Percentiles rank a stretch among this genome's conserved stretches.
Evolutionary conservation across 2,329 filamentous ascomycete species (phyloP).

Genomic region (Aspergillus phoenicis): DNA sequence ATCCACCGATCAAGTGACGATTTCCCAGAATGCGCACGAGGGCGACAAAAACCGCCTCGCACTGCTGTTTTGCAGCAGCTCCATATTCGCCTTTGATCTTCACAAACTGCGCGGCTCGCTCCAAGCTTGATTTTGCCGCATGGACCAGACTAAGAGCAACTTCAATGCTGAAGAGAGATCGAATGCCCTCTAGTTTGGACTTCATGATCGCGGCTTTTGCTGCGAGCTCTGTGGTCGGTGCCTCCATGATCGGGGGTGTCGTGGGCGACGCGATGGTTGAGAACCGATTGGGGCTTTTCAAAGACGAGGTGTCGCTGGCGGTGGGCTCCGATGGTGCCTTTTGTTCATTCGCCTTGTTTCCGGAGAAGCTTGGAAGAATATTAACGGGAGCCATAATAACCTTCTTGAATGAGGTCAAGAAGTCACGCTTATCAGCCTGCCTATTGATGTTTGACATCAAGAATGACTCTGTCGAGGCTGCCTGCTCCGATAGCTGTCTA

Average conservation of each 20-base stretch:
- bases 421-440: conserved; percentile 94
- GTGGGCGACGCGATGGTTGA: conserved; percentile 41
- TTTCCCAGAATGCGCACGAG: conserved; percentile 82
- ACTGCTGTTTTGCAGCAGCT: conserved; percentile 83
- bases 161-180: conserved; percentile 93
- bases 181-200: conserved; percentile 89
- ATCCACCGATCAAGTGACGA: conserved; percentile 87
- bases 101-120: conserved; percentile 81
- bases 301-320: conserved; percentile 20
- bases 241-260: conserved; percentile 57
- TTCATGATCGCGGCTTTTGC: conserved; percentile 99
- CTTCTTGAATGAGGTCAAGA: conserved; percentile 94
- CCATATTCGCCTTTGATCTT: conserved; percentile 76
- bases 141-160: conserved; percentile 89
- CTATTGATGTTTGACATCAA: conserved; percentile 95
- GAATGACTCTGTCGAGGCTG: conserved; percentile 86
- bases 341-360: conserved; percentile 57
- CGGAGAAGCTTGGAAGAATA: conserved; percentile 71
- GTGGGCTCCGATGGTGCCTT: conserved; percentile 26
- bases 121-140: conserved; percentile 81
- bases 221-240: conserved; percentile 85
- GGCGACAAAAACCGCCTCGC: conserved; percentile 82
- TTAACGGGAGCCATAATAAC: conserved; percentile 99
- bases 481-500: conserved; percentile 85
- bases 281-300: conserved; percentile 40